Conservation (phyloP, 1,139 yeast species). For the Debaryomycetaceae sp. region DNA sequence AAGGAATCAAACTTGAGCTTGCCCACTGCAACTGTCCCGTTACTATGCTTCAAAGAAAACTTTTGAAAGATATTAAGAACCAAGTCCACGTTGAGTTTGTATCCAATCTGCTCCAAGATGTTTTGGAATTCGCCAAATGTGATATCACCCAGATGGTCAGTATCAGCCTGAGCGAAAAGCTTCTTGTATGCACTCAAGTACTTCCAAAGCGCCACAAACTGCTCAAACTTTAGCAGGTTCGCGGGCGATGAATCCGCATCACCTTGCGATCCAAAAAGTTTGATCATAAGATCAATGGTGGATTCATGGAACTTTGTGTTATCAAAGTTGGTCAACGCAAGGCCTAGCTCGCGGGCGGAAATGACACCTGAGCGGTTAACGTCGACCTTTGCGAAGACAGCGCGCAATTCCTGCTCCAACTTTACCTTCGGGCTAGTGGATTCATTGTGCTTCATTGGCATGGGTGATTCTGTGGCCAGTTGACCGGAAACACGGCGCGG, state of each 20-base stretch:
- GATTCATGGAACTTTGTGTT: conserved; percentile 53
- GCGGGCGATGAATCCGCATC: conserved; percentile 28
- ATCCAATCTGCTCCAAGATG: conserved; percentile 62
- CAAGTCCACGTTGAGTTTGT: conserved; percentile 51
- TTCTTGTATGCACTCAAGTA: conserved; percentile 64
- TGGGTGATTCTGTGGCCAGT: not conserved
- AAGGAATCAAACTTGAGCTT: conserved; percentile 72
- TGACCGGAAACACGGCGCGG: not conserved
- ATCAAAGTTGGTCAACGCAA: conserved; percentile 56
- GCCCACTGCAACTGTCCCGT: conserved; percentile 28
- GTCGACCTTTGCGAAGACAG: conserved; percentile 49
- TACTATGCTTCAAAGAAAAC: conserved; percentile 34
- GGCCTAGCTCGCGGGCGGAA: conserved; percentile 47
- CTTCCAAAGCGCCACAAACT: conserved; percentile 64
- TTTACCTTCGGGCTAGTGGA: conserved; percentile 18
- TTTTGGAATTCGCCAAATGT: conserved; percentile 58
- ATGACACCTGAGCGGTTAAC: conserved; percentile 43
- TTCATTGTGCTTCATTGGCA: conserved; percentile 4
- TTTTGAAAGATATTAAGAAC: conserved; percentile 52
- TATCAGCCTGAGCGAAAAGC: conserved; percentile 54
- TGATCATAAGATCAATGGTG: conserved; percentile 56
- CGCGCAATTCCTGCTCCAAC: conserved; percentile 39
- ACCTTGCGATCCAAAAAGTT: conserved; percentile 40
- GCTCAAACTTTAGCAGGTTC: conserved; percentile 42
- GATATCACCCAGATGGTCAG: conserved; percentile 49